phyloP scores from a whole-genome alignment of 164 flowering plant species.

The Piper longum region DNA sequence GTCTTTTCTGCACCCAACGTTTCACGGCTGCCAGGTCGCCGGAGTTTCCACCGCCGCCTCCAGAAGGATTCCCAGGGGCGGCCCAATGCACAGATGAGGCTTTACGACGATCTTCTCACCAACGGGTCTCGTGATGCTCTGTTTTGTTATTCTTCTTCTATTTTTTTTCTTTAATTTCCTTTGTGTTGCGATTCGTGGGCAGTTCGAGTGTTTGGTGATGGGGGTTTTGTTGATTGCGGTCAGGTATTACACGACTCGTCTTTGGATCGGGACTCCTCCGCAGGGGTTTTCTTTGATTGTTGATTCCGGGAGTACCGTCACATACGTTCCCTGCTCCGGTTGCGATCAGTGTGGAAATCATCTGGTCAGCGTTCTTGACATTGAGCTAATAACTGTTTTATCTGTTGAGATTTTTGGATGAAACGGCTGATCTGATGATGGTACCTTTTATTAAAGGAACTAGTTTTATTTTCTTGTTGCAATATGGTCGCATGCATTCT shows the following conservation, averaged over 20 bases:
- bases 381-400: not conserved
- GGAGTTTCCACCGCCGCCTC: conserved; percentile 11
- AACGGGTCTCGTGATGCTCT: conserved; percentile 45
- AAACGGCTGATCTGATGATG: not conserved
- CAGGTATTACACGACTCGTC: conserved; percentile 84
- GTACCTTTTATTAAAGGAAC: not conserved
- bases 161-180: not conserved
- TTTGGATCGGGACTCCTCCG: conserved; percentile 95
- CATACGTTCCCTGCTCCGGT: conserved; percentile 86
- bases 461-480: not conserved
- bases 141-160: not conserved
- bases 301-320: conserved; percentile 94
- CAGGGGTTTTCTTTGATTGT: conserved; percentile 89
- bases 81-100: conserved; percentile 69
- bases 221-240: not conserved
- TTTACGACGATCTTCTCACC: conserved; percentile 79
- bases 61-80: conserved; percentile 2
- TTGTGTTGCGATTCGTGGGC: not conserved
- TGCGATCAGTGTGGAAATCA: conserved; percentile 89
- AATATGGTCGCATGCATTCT: not conserved
- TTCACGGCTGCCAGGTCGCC: conserved; percentile 3
- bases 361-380: conserved; percentile 31
- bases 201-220: conserved; percentile 1
- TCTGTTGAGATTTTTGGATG: not conserved
- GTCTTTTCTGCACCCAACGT: conserved; percentile 9